Conservation (phyloP, 2,329 filamentous ascomycete genomes). For the Xylariomycetidae sp. region DNA sequence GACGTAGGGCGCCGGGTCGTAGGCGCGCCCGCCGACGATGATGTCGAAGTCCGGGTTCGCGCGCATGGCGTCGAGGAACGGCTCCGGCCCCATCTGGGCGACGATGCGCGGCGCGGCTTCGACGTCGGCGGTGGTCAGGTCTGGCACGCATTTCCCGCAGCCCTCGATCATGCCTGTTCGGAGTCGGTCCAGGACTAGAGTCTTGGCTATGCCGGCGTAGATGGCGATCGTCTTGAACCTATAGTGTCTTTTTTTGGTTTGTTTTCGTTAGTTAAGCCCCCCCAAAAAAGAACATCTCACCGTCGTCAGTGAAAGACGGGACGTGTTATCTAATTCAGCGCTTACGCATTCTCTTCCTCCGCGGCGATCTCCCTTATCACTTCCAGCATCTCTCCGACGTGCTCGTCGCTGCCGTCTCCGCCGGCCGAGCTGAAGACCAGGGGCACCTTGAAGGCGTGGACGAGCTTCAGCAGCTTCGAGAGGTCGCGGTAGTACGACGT, state of each 20-base stretch:
- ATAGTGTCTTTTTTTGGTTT: conserved; percentile 17
- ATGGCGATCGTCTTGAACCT: conserved; percentile 32
- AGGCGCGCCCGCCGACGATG: conserved; percentile 41
- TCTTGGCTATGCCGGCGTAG: conserved; percentile 34
- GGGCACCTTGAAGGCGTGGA: conserved; percentile 29
- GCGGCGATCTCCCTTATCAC: conserved; percentile 33
- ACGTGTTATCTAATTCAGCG: neutral
- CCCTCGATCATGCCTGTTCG: conserved; percentile 24
- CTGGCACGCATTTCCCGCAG: conserved; percentile 38
- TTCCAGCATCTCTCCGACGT: conserved; percentile 35
- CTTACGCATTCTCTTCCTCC: conserved; percentile 19
- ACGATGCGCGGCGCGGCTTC: conserved; percentile 31
- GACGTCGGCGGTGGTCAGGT: conserved; percentile 32
- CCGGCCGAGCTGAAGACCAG: conserved; percentile 41
- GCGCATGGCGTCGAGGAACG: conserved; percentile 30
- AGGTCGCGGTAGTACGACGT: conserved; percentile 39
- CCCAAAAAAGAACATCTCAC: neutral
- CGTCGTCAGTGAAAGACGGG: neutral
- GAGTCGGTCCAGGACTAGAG: conserved; percentile 10
- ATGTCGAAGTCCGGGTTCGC: conserved; percentile 31
- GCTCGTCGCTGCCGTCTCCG: conserved; percentile 41
- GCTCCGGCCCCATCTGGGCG: conserved; percentile 41
- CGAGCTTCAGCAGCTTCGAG: conserved; percentile 30
- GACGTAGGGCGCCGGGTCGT: conserved; percentile 36
- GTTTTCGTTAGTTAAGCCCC: no score